These are phyloP conservation scores for Fusarium dimerum DNA, from an alignment of 2,329 filamentous ascomycete species.

Conservation along the genomic window DNA sequence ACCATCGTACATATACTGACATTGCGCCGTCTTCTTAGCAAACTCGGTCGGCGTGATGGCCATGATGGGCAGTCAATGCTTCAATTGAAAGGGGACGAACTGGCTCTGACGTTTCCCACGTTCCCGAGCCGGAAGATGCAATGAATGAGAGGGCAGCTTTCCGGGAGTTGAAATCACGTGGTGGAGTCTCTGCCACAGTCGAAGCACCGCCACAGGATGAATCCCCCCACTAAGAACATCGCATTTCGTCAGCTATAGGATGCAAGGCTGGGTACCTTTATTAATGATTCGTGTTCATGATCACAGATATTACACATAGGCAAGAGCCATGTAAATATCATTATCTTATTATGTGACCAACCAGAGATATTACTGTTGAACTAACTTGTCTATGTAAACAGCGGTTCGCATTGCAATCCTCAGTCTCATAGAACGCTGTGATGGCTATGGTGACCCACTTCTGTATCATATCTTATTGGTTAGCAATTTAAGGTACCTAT, in stretches of 20 bases:
- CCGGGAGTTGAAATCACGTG: constrained; percentile 31
- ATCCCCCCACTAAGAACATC: constrained; percentile 19
- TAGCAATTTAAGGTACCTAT: not conserved
- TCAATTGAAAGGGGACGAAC: constrained; percentile 26
- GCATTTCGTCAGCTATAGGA: constrained; percentile 22
- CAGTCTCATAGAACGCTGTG: too few species aligned
- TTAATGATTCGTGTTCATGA: not conserved
- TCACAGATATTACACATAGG: too few species aligned
- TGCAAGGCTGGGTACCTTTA: not conserved
- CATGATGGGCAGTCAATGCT: constrained; percentile 59
- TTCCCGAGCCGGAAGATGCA: constrained; percentile 24
- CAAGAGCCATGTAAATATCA: too few species aligned
- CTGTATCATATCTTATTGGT: not conserved
- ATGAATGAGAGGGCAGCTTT: constrained; percentile 25
- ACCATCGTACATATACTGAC: constrained; percentile 50
- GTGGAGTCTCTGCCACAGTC: constrained; percentile 14
- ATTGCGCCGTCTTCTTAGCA: constrained; percentile 76
- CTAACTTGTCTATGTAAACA: too few species aligned
- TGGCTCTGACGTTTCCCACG: constrained; percentile 34
- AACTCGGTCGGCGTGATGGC: constrained; percentile 93
- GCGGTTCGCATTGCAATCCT: too few species aligned
- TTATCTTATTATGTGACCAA: too few species aligned
- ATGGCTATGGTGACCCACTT: not conserved
- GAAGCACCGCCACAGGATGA: constrained; percentile 21
- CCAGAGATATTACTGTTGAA: too few species aligned